Evolutionary conservation across 192 early-diverging fungal species (phyloP).

Genomic region (Endogone sp.): DNA sequence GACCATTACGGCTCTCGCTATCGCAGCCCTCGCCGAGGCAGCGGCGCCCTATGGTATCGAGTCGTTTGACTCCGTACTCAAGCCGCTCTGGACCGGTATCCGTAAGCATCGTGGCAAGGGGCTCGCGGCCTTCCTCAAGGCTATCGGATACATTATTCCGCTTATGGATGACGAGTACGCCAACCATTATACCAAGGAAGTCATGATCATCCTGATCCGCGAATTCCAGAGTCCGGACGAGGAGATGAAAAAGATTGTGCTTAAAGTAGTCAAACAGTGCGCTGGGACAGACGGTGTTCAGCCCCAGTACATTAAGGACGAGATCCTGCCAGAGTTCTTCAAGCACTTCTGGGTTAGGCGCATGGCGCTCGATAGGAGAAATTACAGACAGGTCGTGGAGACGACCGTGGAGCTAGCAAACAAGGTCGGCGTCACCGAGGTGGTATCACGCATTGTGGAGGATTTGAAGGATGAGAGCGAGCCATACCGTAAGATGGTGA

Average conservation of each 20-base stretch:
- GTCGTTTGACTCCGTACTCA: slow-evolving; percentile 87
- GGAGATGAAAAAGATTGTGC: slow-evolving; percentile 98
- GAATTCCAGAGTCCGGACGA: slow-evolving; percentile 98
- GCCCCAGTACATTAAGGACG: slow-evolving; percentile 77
- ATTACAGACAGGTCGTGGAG: slow-evolving; percentile 90
- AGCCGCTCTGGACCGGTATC: slow-evolving; percentile 90
- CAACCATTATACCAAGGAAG: slow-evolving; percentile 90
- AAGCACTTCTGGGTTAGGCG: slow-evolving; percentile 97
- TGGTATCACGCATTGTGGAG: slow-evolving; percentile 81
- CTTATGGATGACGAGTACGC: slow-evolving; percentile 96
- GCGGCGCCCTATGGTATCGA: slow-evolving; percentile 99
- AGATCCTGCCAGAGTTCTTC: slow-evolving; percentile 95
- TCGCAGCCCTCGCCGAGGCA: slow-evolving; percentile 94
- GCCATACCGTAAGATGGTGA: slow-evolving; percentile 93
- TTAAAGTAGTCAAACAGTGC: slow-evolving; percentile 97
- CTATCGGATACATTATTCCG: slow-evolving; percentile 98
- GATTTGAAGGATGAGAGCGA: slow-evolving; percentile 96
- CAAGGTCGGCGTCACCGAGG: slow-evolving; percentile 89
- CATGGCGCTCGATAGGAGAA: slow-evolving; percentile 93
- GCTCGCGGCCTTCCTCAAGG: slow-evolving; percentile 95
- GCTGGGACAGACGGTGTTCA: slow-evolving; percentile 90
- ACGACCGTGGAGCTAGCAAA: slow-evolving; percentile 94
- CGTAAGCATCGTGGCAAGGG: slow-evolving; percentile 94
- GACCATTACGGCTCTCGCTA: slow-evolving; percentile 90
- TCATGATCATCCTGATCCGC: slow-evolving; percentile 87